Percentiles rank a stretch among this genome's conserved stretches.
Conservation (phyloP, 495 filamentous ascomycete genomes). For the Xylaria castorea region DNA sequence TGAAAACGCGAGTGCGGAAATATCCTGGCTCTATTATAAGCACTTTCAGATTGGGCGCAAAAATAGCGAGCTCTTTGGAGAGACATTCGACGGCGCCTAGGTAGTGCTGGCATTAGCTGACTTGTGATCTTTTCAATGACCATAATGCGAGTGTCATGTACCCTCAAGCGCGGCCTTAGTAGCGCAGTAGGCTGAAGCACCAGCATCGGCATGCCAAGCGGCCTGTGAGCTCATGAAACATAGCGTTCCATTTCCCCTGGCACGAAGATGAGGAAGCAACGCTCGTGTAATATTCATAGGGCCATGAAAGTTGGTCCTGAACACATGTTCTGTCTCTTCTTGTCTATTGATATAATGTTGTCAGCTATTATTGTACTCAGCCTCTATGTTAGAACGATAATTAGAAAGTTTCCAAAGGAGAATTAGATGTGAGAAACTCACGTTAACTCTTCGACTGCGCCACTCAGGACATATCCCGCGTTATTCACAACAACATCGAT, state of each 20-base stretch:
- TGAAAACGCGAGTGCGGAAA: conserved; percentile 29
- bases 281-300: conserved; percentile 53
- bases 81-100: conserved; percentile 34
- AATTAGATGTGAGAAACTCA: conserved; percentile 39
- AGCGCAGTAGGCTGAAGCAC: conserved; percentile 71
- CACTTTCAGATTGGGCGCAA: conserved; percentile 46
- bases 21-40: conserved; percentile 49
- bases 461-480: conserved; percentile 55
- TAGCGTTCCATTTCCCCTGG: conserved; percentile 53
- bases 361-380: background rate
- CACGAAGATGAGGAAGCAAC: conserved; percentile 54
- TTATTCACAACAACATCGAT: conserved; percentile 66
- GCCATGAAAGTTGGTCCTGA: conserved; percentile 61
- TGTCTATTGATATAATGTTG: conserved; percentile 30
- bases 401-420: background rate
- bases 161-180: conserved; percentile 96
- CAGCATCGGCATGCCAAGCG: conserved; percentile 52
- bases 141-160: conserved; percentile 13
- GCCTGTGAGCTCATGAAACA: conserved; percentile 59
- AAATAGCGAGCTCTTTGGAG: conserved; percentile 36
- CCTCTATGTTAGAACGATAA: background rate
- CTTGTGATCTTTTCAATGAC: background rate
- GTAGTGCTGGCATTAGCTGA: background rate
- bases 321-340: conserved; percentile 43
- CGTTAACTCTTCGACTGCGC: conserved; percentile 53